A percentile compares a stretch with the other conserved stretches of the same genome.
These are phyloP conservation scores for Crithidia acanthocephali DNA, from an alignment of 208 protist species.

Conservation along the genomic window DNA sequence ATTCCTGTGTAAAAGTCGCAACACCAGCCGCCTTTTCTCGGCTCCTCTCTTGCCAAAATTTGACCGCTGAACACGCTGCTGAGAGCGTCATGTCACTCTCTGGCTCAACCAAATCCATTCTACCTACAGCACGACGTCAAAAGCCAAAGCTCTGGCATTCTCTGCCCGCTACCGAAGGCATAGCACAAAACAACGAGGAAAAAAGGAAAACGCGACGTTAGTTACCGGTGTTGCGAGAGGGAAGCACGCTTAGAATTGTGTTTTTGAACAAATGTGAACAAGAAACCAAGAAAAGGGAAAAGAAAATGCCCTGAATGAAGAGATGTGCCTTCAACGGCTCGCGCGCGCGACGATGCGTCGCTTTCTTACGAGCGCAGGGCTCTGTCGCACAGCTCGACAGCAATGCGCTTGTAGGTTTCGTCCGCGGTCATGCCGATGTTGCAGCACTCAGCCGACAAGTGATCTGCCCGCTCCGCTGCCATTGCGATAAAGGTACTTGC, in stretches of 20 bases:
- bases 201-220: not conserved
- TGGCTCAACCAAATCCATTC: too few relatives aligned
- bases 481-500: slow-evolving; percentile 67
- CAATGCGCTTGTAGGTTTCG: slow-evolving; percentile 84
- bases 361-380: slow-evolving; percentile 42
- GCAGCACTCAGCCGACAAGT: slow-evolving; percentile 60
- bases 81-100: too few relatives aligned
- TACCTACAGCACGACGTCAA: too few relatives aligned
- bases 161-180: too few relatives aligned
- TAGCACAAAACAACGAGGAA: too few relatives aligned
- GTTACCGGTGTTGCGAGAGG: not conserved
- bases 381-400: slow-evolving; percentile 78
- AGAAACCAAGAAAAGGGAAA: slow-evolving; percentile 19
- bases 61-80: too few relatives aligned
- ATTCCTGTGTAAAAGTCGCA: too few relatives aligned
- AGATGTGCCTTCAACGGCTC: not conserved
- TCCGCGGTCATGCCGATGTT: slow-evolving; percentile 86
- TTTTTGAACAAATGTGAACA: slow-evolving; percentile 20
- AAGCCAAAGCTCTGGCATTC: too few relatives aligned
- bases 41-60: too few relatives aligned
- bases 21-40: too few relatives aligned
- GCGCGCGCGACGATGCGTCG: not conserved
- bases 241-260: not conserved
- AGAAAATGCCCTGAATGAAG: not conserved
- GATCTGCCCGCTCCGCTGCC: slow-evolving; percentile 52